phyloP scores from a whole-genome alignment of 148 eudicot species.

The Salicornia ramosissima region DNA sequence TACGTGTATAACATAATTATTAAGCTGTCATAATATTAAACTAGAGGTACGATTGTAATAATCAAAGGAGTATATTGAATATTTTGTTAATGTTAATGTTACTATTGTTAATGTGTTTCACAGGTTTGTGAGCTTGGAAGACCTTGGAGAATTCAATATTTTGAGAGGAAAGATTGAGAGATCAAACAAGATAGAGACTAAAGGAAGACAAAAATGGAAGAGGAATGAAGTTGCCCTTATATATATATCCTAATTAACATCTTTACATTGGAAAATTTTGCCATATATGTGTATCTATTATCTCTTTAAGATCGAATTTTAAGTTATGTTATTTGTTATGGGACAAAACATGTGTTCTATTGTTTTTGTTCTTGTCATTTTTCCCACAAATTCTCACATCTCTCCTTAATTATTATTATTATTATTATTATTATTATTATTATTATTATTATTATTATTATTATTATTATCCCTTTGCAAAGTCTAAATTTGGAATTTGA shows the following conservation, averaged over 20 bases:
- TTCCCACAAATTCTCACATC: not conserved
- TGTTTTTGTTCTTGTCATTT: slow-evolving; percentile 22
- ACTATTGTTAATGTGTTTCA: not conserved
- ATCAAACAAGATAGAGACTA: not conserved
- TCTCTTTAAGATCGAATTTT: slow-evolving; percentile 6
- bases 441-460: no score
- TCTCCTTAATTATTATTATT: not conserved
- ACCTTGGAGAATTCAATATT: slow-evolving; percentile 5
- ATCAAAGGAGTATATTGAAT: no score
- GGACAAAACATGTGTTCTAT: slow-evolving; percentile 20
- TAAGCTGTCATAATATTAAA: no score
- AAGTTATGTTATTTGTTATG: slow-evolving; percentile 27
- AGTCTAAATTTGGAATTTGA: no score
- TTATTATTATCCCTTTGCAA: no score
- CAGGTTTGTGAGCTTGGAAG: slow-evolving; percentile 17
- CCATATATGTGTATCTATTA: slow-evolving; percentile 29
- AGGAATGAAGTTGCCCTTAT: slow-evolving; percentile 11
- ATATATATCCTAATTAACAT: slow-evolving; percentile 16
- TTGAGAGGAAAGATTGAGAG: slow-evolving; percentile 6
- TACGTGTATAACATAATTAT: no score
- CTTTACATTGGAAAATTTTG: slow-evolving; percentile 23
- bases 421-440: no score
- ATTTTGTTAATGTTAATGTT: not conserved
- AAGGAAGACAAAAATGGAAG: not conserved
- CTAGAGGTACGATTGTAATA: no score